Evolutionary conservation across 208 protist species (phyloP).

Genomic region (Trypanosoma lewisi): DNA sequence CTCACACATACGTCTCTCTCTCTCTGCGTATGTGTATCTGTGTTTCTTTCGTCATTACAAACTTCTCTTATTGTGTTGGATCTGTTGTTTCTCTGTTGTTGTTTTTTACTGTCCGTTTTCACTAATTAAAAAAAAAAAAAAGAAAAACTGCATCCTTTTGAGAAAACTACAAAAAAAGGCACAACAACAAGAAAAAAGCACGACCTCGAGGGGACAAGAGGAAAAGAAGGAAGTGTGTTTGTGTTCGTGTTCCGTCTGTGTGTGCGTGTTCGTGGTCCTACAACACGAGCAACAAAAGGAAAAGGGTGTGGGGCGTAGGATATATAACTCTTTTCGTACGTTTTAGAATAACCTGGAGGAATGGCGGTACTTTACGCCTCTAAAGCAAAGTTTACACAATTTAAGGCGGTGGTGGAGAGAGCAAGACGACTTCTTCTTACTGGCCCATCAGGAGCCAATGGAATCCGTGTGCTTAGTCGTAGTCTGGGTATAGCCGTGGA

Average conservation of each 20-base stretch:
- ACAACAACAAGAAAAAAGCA: no score
- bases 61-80: neutral
- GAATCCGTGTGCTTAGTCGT: slow-evolving; percentile 75
- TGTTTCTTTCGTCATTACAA: neutral
- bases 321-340: no score
- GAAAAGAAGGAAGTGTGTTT: slow-evolving; percentile 1
- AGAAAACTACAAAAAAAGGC: no score
- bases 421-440: slow-evolving; percentile 59
- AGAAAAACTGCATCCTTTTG: no score
- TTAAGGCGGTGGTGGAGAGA: slow-evolving; percentile 41
- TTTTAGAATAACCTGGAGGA: no score
- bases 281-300: no score
- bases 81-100: slow-evolving; percentile 8
- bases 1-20: no score
- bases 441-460: slow-evolving; percentile 46
- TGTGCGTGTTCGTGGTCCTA: no score
- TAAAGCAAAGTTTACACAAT: slow-evolving; percentile 34
- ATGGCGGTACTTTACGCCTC: slow-evolving; percentile 31
- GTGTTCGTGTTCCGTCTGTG: neutral
- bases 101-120: neutral
- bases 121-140: no score
- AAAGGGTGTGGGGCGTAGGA: no score
- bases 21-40: neutral
- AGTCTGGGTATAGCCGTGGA: slow-evolving; percentile 68
- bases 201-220: no score